Percentiles rank a stretch among this genome's conserved stretches.
phyloP scores from a whole-genome alignment of 805 yeast genomes.

The Diddensiella caesifluorescens region DNA sequence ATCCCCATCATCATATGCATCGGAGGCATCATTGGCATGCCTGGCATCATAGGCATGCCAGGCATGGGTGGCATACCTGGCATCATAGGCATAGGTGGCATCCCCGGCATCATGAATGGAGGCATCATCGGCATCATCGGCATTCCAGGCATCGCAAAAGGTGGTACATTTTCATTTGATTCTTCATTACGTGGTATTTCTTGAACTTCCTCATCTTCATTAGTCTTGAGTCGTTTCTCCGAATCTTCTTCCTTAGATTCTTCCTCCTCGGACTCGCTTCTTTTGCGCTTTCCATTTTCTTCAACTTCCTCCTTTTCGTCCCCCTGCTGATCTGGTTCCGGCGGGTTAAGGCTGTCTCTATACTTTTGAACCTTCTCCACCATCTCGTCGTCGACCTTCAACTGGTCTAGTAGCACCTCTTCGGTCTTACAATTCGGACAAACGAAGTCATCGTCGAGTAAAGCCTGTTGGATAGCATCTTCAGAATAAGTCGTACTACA shows the following conservation, averaged over 20 bases:
- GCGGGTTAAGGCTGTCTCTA: slow-evolving; percentile 1
- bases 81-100: slow-evolving; percentile 22
- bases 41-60: slow-evolving; percentile 26
- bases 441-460: slow-evolving; percentile 78
- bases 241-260: background rate
- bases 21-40: slow-evolving; percentile 34
- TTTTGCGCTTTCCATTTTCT: slow-evolving; percentile 6
- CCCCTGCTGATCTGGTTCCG: background rate
- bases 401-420: slow-evolving; percentile 71
- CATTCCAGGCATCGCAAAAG: slow-evolving; percentile 26
- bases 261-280: slow-evolving; percentile 7
- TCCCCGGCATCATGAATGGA: slow-evolving; percentile 20
- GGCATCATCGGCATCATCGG: slow-evolving; percentile 29
- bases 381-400: slow-evolving; percentile 57
- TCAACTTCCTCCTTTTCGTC: background rate
- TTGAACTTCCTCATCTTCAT: background rate
- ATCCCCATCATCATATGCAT: slow-evolving; percentile 24
- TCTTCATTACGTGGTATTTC: too few relatives aligned
- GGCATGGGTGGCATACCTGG: slow-evolving; percentile 21
- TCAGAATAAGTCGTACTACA: slow-evolving; percentile 57
- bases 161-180: too few relatives aligned
- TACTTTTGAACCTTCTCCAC: slow-evolving; percentile 49
- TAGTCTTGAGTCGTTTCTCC: background rate
- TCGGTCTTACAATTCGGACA: slow-evolving; percentile 82
- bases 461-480: slow-evolving; percentile 54